A percentile compares a stretch with the other conserved stretches of the same genome.
Conservation (phyloP, 805 yeast species). For the Schwanniomyces sp. region DNA sequence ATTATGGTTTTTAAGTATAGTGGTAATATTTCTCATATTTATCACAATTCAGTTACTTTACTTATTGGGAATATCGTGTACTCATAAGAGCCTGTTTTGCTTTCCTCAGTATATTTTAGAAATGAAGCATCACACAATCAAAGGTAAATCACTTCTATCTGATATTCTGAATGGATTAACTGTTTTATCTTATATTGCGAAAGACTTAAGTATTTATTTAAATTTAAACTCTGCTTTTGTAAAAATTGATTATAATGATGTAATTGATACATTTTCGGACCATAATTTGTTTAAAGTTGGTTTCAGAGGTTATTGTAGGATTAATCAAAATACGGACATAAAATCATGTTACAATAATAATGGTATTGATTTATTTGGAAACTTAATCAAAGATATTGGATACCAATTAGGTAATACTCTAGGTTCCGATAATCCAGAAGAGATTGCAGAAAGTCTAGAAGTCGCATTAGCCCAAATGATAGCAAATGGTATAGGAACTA, state of each 20-base stretch:
- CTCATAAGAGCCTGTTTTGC: constrained; percentile 24
- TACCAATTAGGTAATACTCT: constrained; percentile 43
- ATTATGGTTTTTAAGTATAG: neutral
- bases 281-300: constrained; percentile 44
- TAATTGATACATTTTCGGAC: constrained; percentile 46
- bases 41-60: neutral
- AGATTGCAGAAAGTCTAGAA: constrained; percentile 41
- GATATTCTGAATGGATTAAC: constrained; percentile 42
- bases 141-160: constrained; percentile 31
- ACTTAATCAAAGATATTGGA: constrained; percentile 52
- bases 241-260: constrained; percentile 13
- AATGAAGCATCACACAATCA: constrained; percentile 32
- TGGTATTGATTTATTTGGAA: constrained; percentile 49
- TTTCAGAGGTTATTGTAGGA: constrained; percentile 50
- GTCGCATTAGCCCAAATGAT: constrained; percentile 33
- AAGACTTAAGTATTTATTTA: constrained; percentile 36
- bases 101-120: constrained; percentile 45
- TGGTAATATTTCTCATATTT: neutral
- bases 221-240: neutral
- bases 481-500: constrained; percentile 7
- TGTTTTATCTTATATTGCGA: constrained; percentile 45
- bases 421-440: constrained; percentile 35
- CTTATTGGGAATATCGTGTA: constrained; percentile 26
- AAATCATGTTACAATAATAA: constrained; percentile 31
- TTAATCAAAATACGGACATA: constrained; percentile 17